phyloP scores from a whole-genome alignment of 2,329 filamentous ascomycete species.

The Colletotrichum liriopes region DNA sequence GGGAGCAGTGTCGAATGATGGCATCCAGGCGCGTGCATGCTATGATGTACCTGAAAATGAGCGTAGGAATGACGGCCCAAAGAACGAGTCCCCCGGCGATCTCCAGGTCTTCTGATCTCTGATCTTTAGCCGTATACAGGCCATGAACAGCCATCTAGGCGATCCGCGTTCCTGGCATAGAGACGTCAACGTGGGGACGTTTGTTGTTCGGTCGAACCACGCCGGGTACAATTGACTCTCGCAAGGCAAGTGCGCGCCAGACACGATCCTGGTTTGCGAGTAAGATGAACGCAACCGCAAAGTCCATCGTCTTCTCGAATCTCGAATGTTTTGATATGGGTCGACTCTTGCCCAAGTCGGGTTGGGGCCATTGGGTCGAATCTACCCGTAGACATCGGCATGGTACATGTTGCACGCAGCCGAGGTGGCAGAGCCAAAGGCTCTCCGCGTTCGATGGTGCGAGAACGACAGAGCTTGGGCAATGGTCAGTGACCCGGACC shows the following conservation, averaged over 20 bases:
- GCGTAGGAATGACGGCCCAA: conserved; percentile 28
- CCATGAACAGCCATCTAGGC: conserved; percentile 1
- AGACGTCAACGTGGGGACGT: conserved; percentile 37
- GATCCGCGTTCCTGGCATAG: conserved; percentile 23
- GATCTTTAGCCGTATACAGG: conserved; percentile 29
- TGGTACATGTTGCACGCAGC: not conserved
- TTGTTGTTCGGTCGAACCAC: conserved; percentile 11
- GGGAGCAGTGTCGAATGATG: not conserved
- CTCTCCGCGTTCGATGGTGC: not conserved
- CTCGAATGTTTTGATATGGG: not conserved
- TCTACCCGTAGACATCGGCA: too few relatives aligned
- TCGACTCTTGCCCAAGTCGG: not conserved
- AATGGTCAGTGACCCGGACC: conserved; percentile 17
- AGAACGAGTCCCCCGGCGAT: not conserved
- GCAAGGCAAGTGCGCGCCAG: conserved; percentile 7
- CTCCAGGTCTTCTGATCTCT: conserved; percentile 26
- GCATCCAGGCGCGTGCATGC: not conserved
- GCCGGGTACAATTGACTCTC: conserved; percentile 8
- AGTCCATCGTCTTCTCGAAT: not conserved
- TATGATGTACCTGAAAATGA: conserved; percentile 3
- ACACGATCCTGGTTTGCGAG: conserved; percentile 22
- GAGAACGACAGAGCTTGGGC: not conserved
- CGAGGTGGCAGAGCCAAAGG: conserved; percentile 12
- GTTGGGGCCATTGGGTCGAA: not conserved
- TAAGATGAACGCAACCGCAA: conserved; percentile 10